Base-by-base conservation (phyloP, 2,329 filamentous ascomycete genomes). In the Exophiala oligosperma region DNA sequence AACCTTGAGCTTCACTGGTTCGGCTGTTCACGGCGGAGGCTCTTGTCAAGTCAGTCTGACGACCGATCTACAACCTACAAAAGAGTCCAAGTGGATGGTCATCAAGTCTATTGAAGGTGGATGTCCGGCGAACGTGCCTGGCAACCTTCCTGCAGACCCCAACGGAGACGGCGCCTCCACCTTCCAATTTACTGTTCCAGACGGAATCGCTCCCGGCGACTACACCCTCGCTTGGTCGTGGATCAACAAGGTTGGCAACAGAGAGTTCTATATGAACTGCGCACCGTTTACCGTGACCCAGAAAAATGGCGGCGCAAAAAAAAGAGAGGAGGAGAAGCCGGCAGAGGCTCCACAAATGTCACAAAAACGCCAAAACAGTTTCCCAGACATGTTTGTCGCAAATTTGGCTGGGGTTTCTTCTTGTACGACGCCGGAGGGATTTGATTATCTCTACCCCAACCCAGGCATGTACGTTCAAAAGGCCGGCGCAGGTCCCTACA, bases 241-340 rank as follows among this genome's bases (percentile, higher is more conserved):
- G 94, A 85, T 96, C 75, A 97, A 97, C 75, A 89, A 88, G 59
- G 70, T 96, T 8, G 94, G 94, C 2, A 96, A 96, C 77, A 87
- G 92, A 1, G 94, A 97, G 72, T 91, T 96, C 82, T 97, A 97
- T 81, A 96, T 96, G 92, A 95, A 96, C 81, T 99, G 93, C 67
- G 91, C 89, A 0, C 85, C 90, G 0, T 73, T 96, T 49, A 82
- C 79, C 0, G 80, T 97, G 24, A 84, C 83, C 0, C 76, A 73
- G 3, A 23, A 73, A 76, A 1, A 71, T 73, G 53, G 32, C 32
- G 32, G 17, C 17, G 17, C 17, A 17, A 17, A 17, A 17, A 35
- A 35, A 9, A 6, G 32, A 11, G 32, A 35, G 32, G 32, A 2
- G 9, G 32, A 8, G 11, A 9, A 35, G 9, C 32, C 32, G 32